Conservation (phyloP, 148 eudicot species). For the Arbutus unedo region DNA sequence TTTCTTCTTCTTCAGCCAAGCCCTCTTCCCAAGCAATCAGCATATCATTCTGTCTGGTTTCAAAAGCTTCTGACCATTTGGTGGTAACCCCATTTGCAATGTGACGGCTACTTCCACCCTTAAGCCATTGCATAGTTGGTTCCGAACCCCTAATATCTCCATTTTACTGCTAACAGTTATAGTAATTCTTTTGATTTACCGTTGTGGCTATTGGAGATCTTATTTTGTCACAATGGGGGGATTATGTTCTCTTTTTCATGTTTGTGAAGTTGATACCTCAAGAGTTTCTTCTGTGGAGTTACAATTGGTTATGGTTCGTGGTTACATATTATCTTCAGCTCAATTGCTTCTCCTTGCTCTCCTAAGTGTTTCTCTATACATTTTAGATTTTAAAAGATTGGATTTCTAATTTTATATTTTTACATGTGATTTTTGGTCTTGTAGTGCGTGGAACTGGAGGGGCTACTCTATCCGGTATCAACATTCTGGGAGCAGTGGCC, state of each 20-base stretch:
- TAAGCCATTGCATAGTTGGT: neutral
- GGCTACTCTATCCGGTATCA: conserved; percentile 89
- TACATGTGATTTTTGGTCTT: conserved; percentile 16
- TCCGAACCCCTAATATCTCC: neutral
- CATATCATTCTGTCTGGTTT: neutral
- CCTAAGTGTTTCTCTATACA: neutral
- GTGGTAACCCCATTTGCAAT: neutral
- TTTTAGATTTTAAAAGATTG: neutral
- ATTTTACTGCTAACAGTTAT: neutral
- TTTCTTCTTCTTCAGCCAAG: neutral
- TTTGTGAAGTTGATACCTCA: neutral
- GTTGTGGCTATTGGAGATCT: neutral
- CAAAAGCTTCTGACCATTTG: neutral
- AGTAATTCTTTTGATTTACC: too few relatives aligned
- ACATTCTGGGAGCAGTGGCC: conserved; percentile 66
- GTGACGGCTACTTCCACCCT: neutral
- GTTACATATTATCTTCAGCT: neutral
- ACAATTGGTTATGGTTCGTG: neutral
- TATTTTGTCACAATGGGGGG: neutral
- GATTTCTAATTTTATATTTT: conserved; percentile 3
- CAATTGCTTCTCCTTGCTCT: neutral
- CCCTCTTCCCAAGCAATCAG: neutral
- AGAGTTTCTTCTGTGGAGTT: neutral
- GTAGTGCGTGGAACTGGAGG: conserved; percentile 83
- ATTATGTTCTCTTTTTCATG: neutral